Evolutionary conservation across 768 basidiomycete species (phyloP).

Genomic region (Coprinopsis strossmayeri): DNA sequence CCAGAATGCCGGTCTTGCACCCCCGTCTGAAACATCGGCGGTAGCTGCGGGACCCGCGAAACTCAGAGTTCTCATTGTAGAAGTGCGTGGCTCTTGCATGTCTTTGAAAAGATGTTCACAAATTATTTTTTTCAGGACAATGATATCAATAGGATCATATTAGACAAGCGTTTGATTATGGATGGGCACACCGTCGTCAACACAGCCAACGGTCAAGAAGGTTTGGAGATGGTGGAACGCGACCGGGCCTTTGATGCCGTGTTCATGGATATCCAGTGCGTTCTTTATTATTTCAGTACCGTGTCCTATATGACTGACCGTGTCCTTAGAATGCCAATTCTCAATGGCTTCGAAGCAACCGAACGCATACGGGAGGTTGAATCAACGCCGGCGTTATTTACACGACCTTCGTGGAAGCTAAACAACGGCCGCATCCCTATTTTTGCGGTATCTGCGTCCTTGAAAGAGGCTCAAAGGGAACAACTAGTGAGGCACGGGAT

Average conservation of each 20-base stretch:
- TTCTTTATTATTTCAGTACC: constrained; percentile 3
- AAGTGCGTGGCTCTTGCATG: constrained; percentile 35
- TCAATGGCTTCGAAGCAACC: constrained; percentile 69
- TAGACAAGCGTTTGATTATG: constrained; percentile 58
- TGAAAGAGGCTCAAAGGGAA: constrained; percentile 49
- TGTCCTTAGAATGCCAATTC: constrained; percentile 62
- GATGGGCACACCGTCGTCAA: constrained; percentile 62
- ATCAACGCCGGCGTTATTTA: constrained; percentile 14
- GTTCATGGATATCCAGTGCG: constrained; percentile 81
- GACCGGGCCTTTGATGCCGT: constrained; percentile 65
- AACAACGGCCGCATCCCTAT: constrained; percentile 71
- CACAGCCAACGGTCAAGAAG: constrained; percentile 73
- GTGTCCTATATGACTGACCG: background rate
- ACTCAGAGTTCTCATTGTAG: constrained; percentile 56
- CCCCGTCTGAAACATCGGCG: background rate
- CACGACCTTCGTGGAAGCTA: constrained; percentile 20
- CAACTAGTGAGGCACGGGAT: constrained; percentile 51
- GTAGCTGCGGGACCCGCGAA: constrained; percentile 13
- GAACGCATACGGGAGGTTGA: constrained; percentile 61
- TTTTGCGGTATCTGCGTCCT: constrained; percentile 76
- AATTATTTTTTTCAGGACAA: constrained; percentile 58
- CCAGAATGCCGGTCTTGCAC: background rate
- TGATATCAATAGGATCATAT: constrained; percentile 63
- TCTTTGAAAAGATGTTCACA: no score
- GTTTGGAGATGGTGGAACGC: constrained; percentile 47